Conservation (phyloP, 2,329 filamentous ascomycete species). For the Colletotrichum liriopes region DNA sequence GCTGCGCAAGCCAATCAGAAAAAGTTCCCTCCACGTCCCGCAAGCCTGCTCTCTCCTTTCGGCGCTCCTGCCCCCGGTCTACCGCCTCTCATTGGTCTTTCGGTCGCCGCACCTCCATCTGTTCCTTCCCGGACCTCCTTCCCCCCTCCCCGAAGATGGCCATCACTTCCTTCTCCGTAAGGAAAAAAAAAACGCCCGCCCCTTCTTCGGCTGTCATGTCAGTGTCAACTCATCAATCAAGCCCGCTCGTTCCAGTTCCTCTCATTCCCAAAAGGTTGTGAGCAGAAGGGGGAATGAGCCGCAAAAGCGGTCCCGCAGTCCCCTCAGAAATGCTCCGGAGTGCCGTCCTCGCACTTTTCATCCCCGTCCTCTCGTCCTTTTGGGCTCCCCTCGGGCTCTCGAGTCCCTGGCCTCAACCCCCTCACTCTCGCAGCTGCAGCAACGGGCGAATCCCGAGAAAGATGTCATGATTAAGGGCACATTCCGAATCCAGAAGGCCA, state of each 20-base stretch:
- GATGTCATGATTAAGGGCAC: slow-evolving; percentile 24
- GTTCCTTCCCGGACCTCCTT: slow-evolving; percentile 17
- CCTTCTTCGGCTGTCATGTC: slow-evolving; percentile 8
- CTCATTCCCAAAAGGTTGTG: neutral
- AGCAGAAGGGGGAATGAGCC: neutral
- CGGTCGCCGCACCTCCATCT: slow-evolving; percentile 11
- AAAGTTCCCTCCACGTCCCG: neutral
- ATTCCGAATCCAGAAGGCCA: slow-evolving; percentile 25
- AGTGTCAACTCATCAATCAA: slow-evolving; percentile 13
- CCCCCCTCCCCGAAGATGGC: slow-evolving; percentile 18
- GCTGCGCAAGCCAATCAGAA: slow-evolving; percentile 11
- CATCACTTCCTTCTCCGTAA: slow-evolving; percentile 33
- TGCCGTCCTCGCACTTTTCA: neutral
- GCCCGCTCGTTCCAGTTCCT: neutral
- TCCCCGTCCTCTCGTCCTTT: neutral
- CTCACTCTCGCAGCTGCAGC: slow-evolving; percentile 2
- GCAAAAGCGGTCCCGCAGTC: neutral
- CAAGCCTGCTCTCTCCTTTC: neutral
- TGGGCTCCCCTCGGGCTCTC: no score
- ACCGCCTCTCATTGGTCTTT: slow-evolving; percentile 22
- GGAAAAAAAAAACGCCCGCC: neutral
- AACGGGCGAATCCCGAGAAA: slow-evolving; percentile 4
- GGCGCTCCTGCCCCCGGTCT: neutral
- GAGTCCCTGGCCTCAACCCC: neutral
- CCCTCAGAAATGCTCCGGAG: neutral